Evolutionary conservation across 768 basidiomycete genomes (phyloP).

Genomic region (Lyophyllum atratum): DNA sequence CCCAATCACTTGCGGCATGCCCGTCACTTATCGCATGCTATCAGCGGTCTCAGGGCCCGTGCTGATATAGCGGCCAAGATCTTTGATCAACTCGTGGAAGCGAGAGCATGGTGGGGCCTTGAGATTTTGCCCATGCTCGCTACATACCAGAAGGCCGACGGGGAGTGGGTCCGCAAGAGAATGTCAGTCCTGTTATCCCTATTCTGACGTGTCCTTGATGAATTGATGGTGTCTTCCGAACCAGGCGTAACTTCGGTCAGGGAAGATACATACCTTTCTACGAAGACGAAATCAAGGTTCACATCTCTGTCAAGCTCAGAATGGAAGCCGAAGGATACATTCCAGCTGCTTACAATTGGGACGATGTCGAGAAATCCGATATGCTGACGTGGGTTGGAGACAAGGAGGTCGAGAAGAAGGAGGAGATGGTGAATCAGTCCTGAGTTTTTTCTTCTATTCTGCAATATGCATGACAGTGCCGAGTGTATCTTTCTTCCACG

Average conservation of each 20-base stretch:
- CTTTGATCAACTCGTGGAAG: conserved; percentile 22
- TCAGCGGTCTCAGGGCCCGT: not conserved
- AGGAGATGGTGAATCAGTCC: not conserved
- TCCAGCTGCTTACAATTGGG: conserved; percentile 21
- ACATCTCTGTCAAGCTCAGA: conserved; percentile 20
- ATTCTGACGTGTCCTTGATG: not conserved
- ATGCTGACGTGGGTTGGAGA: conserved; percentile 17
- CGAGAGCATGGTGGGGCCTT: conserved; percentile 25
- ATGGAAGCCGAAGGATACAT: conserved; percentile 9
- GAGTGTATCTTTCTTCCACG: not conserved
- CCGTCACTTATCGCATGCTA: conserved; percentile 6
- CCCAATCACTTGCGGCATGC: not conserved
- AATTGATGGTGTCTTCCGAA: not conserved
- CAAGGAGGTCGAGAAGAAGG: conserved; percentile 1
- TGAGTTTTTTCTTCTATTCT: not conserved
- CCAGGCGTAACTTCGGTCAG: conserved; percentile 28
- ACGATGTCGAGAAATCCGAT: conserved; percentile 6
- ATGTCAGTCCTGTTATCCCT: conserved; percentile 16
- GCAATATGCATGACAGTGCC: not conserved
- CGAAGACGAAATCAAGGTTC: conserved; percentile 23
- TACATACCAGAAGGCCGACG: conserved; percentile 21
- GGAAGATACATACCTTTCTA: conserved; percentile 29
- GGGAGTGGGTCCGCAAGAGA: conserved; percentile 25
- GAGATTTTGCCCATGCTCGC: conserved; percentile 25
- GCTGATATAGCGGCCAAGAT: conserved; percentile 19